A percentile compares a stretch with the other conserved stretches of the same genome.
Conservation (phyloP, 225 moss, liverwort and hornwort genomes). For the Marchantia polymorpha region DNA sequence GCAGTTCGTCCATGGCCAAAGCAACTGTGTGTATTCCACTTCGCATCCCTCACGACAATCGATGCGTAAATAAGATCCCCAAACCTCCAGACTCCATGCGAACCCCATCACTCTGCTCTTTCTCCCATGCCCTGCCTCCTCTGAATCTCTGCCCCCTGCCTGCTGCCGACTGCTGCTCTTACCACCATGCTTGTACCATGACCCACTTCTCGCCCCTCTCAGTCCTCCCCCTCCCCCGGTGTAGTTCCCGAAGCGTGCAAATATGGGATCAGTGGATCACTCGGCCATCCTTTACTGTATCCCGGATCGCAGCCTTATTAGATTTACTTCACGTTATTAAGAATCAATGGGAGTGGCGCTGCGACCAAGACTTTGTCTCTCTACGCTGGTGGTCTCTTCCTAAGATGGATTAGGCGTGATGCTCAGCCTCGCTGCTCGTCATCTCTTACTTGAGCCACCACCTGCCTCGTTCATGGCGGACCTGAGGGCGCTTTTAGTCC, state of each 20-base stretch:
- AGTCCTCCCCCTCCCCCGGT: background rate
- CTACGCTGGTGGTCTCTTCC: background rate
- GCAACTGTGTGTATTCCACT: background rate
- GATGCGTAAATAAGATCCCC: background rate
- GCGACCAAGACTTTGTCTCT: background rate
- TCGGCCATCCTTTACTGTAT: background rate
- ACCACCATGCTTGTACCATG: background rate
- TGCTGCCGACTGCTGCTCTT: background rate
- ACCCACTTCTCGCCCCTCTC: background rate
- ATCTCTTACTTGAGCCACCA: background rate
- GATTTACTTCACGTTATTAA: background rate
- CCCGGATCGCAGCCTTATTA: background rate
- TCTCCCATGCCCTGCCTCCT: background rate
- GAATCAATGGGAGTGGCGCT: background rate
- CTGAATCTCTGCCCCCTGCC: background rate
- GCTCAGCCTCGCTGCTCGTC: background rate
- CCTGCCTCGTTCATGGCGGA: background rate
- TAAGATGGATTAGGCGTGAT: background rate
- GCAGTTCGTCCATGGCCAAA: background rate
- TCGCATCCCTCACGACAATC: background rate
- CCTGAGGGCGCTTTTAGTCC: background rate
- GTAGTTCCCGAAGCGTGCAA: background rate
- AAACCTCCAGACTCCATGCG: background rate
- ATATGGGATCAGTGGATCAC: background rate
- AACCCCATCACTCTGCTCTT: no score